Evolutionary conservation across 2,329 filamentous ascomycete species (phyloP).

Genomic region (Colletotrichum lentis): DNA sequence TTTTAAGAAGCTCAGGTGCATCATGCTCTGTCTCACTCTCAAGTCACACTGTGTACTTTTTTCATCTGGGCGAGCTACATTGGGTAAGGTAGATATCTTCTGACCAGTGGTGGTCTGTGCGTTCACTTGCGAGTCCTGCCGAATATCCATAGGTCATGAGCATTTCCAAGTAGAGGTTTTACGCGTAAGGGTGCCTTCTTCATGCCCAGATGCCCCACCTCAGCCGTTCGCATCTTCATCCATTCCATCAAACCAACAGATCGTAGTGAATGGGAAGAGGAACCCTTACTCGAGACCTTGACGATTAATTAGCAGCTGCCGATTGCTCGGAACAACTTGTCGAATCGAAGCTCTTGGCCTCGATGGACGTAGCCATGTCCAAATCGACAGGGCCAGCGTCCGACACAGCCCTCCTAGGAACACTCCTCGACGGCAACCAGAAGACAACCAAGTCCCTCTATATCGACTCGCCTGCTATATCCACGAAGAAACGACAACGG

Average conservation of each 20-base stretch:
- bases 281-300: too few species aligned
- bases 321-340: neutral
- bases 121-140: too few species aligned
- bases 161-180: neutral
- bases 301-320: neutral
- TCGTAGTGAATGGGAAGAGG: neutral
- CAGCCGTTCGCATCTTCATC: neutral
- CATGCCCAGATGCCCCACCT: neutral
- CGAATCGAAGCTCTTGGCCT: neutral
- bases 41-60: neutral
- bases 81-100: neutral
- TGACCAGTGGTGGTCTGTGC: neutral
- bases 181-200: neutral
- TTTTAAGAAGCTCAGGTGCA: neutral
- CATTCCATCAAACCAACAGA: neutral
- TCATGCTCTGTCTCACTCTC: neutral
- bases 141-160: neutral
- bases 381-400: conserved; percentile 37
- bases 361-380: conserved; percentile 46
- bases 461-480: conserved; percentile 41
- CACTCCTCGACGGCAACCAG: conserved; percentile 53
- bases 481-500: conserved; percentile 49
- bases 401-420: conserved; percentile 46
- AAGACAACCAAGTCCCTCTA: conserved; percentile 53
- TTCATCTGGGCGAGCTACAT: neutral